Conservation (phyloP, 2,329 filamentous ascomycete genomes). For the Laburnicola sp. region DNA sequence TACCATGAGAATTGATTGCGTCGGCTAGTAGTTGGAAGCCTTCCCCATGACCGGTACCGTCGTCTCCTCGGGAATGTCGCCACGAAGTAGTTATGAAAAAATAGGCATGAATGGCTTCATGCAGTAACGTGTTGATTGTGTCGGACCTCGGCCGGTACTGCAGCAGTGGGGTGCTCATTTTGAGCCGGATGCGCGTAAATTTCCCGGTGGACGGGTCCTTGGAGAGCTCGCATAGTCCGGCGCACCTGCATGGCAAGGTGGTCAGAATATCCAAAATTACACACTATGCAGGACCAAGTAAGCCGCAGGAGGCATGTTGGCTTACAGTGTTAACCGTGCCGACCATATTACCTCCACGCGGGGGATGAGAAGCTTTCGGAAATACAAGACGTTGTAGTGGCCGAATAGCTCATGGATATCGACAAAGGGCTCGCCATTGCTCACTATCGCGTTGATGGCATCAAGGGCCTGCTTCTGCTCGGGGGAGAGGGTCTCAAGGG, state of each 20-base stretch:
- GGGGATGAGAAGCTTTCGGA: conserved; percentile 44
- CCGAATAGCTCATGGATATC: conserved; percentile 48
- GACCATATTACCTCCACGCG: conserved; percentile 52
- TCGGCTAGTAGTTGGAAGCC: conserved; percentile 50
- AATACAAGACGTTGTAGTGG: conserved; percentile 50
- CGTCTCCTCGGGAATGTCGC: conserved; percentile 47
- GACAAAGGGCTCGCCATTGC: conserved; percentile 45
- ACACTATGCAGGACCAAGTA: neutral
- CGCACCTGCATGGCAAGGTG: conserved; percentile 37
- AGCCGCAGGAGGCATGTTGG: conserved; percentile 8
- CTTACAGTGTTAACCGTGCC: conserved; percentile 48
- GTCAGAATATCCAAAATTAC: conserved; percentile 1
- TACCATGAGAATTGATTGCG: conserved; percentile 50
- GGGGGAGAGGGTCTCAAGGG: conserved; percentile 36
- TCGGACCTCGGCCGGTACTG: conserved; percentile 50
- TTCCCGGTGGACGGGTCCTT: conserved; percentile 43
- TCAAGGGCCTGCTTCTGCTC: conserved; percentile 40
- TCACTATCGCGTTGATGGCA: conserved; percentile 45
- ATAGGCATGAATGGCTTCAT: conserved; percentile 52
- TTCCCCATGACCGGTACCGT: conserved; percentile 48
- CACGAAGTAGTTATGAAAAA: conserved; percentile 52
- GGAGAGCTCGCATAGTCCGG: conserved; percentile 51
- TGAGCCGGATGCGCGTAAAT: conserved; percentile 47
- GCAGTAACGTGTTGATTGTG: conserved; percentile 50
- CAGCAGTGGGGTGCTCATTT: conserved; percentile 50